phyloP scores from a whole-genome alignment of 179 eudicot genomes.

The Camellia oleifera region DNA sequence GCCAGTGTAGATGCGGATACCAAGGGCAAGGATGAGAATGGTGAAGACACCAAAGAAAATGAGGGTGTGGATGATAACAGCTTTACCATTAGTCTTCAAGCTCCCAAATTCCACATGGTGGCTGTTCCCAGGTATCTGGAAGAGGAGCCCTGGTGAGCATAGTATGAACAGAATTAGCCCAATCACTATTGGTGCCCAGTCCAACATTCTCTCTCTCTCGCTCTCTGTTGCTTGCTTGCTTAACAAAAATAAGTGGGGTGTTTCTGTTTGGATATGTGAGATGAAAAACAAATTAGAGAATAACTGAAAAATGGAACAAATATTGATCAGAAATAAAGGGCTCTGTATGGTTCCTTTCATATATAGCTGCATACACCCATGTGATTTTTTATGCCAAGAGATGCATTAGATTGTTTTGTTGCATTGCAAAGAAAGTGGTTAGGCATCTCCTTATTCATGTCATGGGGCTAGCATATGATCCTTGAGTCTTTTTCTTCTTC shows the following conservation, averaged over 20 bases:
- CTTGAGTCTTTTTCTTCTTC: background rate
- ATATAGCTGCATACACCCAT: no score
- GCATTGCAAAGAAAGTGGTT: background rate
- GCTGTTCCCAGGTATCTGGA: constrained; percentile 40
- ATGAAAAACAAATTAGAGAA: background rate
- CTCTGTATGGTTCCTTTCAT: background rate
- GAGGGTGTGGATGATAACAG: constrained; percentile 32
- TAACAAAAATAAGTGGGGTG: no score
- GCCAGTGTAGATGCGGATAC: constrained; percentile 26
- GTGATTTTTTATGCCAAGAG: no score
- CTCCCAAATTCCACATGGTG: constrained; percentile 31
- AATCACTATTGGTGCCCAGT: constrained; percentile 47
- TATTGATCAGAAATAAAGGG: background rate
- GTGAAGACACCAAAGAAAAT: constrained; percentile 34
- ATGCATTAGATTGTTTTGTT: background rate
- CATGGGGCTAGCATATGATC: background rate
- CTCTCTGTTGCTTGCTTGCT: no score
- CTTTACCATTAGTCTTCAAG: constrained; percentile 35
- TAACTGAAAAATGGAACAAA: background rate
- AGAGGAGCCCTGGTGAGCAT: constrained; percentile 39
- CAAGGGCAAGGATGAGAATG: constrained; percentile 34
- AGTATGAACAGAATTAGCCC: constrained; percentile 38
- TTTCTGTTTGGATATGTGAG: no score
- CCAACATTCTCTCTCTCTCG: constrained; percentile 22
- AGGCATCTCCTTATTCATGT: background rate